Percentiles rank a stretch among this genome's conserved stretches.
Evolutionary conservation across 2,329 filamentous ascomycete genomes (phyloP).

Genomic region (Microascus cirrosus): DNA sequence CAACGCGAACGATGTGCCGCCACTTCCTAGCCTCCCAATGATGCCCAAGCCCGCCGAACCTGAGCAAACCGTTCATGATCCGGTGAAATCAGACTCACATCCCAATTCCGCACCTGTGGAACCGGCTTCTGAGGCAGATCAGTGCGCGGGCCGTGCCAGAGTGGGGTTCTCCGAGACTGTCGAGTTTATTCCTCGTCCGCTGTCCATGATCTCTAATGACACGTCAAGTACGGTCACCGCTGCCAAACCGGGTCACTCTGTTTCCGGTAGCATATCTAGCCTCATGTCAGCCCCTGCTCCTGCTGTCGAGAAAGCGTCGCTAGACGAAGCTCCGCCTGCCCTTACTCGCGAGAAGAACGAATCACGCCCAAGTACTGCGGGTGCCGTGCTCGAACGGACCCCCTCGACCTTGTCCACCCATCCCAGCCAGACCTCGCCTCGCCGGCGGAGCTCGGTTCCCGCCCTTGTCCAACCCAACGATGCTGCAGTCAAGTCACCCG

Average conservation of each 20-base stretch:
- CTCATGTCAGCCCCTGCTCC: conserved; percentile 47
- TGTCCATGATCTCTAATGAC: conserved; percentile 77
- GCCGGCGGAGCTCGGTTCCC: conserved; percentile 49
- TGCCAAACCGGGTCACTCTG: conserved; percentile 55
- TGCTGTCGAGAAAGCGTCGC: conserved; percentile 15
- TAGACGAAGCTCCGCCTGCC: conserved; percentile 27
- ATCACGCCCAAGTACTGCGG: conserved; percentile 57
- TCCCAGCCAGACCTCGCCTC: conserved; percentile 21
- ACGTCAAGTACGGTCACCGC: conserved; percentile 65
- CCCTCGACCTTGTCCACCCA: conserved; percentile 8
- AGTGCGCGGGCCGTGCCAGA: conserved; percentile 40
- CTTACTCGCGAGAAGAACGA: conserved; percentile 30
- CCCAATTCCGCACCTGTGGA: not conserved
- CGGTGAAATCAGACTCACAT: not conserved
- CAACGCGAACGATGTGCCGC: conserved; percentile 5
- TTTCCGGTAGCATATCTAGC: conserved; percentile 72
- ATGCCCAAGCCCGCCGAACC: conserved; percentile 9
- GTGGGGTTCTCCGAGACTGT: conserved; percentile 79
- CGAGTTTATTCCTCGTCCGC: conserved; percentile 71
- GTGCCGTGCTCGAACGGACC: conserved; percentile 51
- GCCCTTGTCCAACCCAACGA: conserved; percentile 30
- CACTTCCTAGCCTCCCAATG: not conserved
- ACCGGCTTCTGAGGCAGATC: conserved; percentile 15
- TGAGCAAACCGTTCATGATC: conserved; percentile 5
- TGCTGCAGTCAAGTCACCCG: conserved; percentile 19